A percentile compares a stretch with the other conserved stretches of the same genome.
These are phyloP conservation scores for Leptomonas seymouri DNA, from an alignment of 208 protist species.

Conservation along the genomic window DNA sequence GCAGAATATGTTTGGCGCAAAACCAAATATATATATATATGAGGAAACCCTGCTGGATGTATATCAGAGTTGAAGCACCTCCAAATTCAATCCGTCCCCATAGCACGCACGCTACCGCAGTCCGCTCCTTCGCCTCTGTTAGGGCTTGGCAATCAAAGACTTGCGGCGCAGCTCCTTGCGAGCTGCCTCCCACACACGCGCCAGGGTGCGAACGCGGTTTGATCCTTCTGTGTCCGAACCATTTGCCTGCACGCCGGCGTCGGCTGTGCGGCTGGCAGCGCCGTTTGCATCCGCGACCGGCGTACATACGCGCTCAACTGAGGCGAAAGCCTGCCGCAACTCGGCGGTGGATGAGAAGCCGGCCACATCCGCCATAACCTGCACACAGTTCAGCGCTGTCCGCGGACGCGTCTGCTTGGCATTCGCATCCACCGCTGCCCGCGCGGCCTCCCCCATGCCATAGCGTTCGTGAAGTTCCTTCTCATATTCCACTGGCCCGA, in stretches of 20 bases:
- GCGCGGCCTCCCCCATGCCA: not conserved
- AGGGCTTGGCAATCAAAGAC: not conserved
- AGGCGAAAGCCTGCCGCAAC: constrained; percentile 21
- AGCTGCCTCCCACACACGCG: constrained; percentile 15
- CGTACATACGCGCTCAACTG: not conserved
- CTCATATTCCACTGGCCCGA: constrained; percentile 28
- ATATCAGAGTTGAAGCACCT: not conserved
- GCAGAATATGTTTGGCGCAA: no score
- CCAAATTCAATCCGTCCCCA: not conserved
- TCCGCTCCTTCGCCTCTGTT: not conserved
- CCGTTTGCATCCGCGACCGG: not conserved
- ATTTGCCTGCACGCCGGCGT: not conserved
- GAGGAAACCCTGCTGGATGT: no score
- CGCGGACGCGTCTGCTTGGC: not conserved
- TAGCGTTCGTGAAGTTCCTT: constrained; percentile 30
- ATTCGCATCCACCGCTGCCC: not conserved
- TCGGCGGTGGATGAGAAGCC: constrained; percentile 17
- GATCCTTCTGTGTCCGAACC: not conserved
- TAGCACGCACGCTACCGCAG: not conserved
- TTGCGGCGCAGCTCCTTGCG: constrained; percentile 12
- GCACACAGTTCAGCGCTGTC: constrained; percentile 30
- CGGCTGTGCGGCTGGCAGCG: not conserved
- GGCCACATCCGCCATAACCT: constrained; percentile 19
- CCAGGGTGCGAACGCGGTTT: constrained; percentile 6
- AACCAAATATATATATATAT: no score